Base-by-base conservation (phyloP, 495 filamentous ascomycete species). In the Sphaerosporella brunnea region DNA sequence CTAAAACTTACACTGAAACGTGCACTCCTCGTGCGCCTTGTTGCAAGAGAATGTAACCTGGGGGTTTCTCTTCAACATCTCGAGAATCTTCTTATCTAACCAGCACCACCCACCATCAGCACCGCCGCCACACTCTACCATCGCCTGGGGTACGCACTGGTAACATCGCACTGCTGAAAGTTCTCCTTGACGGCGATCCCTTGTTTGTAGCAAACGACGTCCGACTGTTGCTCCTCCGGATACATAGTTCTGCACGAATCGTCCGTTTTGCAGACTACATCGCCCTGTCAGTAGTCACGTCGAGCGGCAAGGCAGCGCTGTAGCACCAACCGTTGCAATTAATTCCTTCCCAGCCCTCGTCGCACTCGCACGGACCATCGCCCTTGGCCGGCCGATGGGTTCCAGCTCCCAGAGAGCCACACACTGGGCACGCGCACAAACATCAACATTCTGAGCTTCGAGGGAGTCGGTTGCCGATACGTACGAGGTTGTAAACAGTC, bases 111-210 rank as follows among this genome's bases (percentile, higher is more conserved):
- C 4, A 46, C n/a, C 10, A 15, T 42, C 37, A 23, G 38, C 43
- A 18, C 8, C 24, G 18, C n/a, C 13, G 39, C 13, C 19, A 18
- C 36, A 19, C 21, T 23, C 23, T 2, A 23, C 4, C 21, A n/a
- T n/a, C 19, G n/a, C 13, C 37, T 2, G 30, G 19, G 36, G 15
- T 18, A 36, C 58, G 59, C 63, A 66, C 96, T 97, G 36, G 87
- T 96, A 53, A 97, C 88, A 68, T 92, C 83, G 63, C 90, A 97
- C 74, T 93, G 87, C 68, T 96, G 92, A 62, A 82, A 85, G 62
- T 96, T 97, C 62, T 93, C 75, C 54, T 93, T 83, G 23, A 94
- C 78, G 3, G 90, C 80, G 50, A 93, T 73, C 32, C 86, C 87
- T 53, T 88, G 77, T 53, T 80, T 81, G 56, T 93, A 93, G 67